A percentile compares a stretch with the other conserved stretches of the same genome.
phyloP scores from a whole-genome alignment of 768 basidiomycete genomes.

The Boletus insuetus region DNA sequence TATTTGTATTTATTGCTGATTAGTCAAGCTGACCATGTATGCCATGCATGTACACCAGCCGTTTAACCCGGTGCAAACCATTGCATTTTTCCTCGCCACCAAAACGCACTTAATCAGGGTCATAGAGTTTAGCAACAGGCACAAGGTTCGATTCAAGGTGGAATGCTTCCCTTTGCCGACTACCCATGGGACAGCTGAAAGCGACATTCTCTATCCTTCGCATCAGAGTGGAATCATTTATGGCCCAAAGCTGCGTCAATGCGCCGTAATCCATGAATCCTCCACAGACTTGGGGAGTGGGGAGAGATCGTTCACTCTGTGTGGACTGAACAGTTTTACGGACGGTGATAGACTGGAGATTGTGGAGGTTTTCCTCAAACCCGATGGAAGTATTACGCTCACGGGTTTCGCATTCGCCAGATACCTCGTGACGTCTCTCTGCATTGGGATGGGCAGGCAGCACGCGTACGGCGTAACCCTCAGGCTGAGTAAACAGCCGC shows the following conservation, averaged over 20 bases:
- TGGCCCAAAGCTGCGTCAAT: not conserved
- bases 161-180: slow-evolving; percentile 9
- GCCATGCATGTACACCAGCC: not conserved
- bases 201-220: not conserved
- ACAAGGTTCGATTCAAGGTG: not conserved
- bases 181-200: not conserved
- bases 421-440: not conserved
- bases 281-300: not conserved
- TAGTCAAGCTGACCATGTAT: not conserved
- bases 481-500: not conserved
- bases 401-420: not conserved
- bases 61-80: not conserved
- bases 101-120: slow-evolving; percentile 7
- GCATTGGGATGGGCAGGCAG: not conserved
- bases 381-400: slow-evolving; percentile 4
- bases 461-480: not conserved
- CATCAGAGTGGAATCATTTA: not conserved
- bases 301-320: not conserved
- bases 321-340: not conserved
- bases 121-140: not conserved
- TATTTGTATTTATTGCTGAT: not conserved
- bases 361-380: slow-evolving; percentile 4
- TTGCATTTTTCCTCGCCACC: slow-evolving; percentile 3
- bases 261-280: slow-evolving; percentile 2
- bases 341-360: not conserved